Evolutionary conservation across 1,139 yeast genomes (phyloP), one percentile per base, ranked within the genome.

Genomic region (Kurtzmaniella quercitrusa): DNA sequence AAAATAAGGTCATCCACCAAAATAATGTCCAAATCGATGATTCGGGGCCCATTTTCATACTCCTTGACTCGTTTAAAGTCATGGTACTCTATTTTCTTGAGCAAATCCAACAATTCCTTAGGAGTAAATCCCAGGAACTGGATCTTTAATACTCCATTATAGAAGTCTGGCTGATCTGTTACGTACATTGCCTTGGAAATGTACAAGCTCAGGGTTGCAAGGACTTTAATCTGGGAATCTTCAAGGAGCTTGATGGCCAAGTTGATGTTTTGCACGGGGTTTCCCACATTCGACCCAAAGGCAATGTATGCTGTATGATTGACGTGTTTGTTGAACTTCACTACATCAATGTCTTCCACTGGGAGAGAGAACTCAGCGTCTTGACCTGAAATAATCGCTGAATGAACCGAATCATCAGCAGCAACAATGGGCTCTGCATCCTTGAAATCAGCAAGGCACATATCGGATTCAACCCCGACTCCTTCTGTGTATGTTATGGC

Each of bases 101-200:
- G 63, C 2, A 73, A 66, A 16, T 62, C 60, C 39, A 93, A 67
- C 18, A 94, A 66, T 1, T 79, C 81, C 38, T 74, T 70, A 1
- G 99, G 98, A 0, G 74, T 51, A 39, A 82, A 63, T 6, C 60
- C 60, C 0, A 85, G 75, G 38, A 69, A 63, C 4, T 54, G 40
- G n/a, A 87, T 71, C 53, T 83, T 79, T 17, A 88, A 58, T 1
- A 83, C 95, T 1, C 97, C 98, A 59, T 93, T 94, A 54, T 83
- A 70, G 59, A 93, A 94, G 55, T 82, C 83, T 2, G 81, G 75
- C 65, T 93, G 99, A 48, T 90, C 88, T 40, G 75, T 66, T 50
- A 75, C 81, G 60, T 90, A 94, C 98, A 93, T 93, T 39, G 99
- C 98, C 51, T 84, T 88, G 18, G 96, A 87, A 48, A 85, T 81